Evolutionary conservation across 2,329 filamentous ascomycete genomes (phyloP).

Genomic region (Colletotrichum musae): DNA sequence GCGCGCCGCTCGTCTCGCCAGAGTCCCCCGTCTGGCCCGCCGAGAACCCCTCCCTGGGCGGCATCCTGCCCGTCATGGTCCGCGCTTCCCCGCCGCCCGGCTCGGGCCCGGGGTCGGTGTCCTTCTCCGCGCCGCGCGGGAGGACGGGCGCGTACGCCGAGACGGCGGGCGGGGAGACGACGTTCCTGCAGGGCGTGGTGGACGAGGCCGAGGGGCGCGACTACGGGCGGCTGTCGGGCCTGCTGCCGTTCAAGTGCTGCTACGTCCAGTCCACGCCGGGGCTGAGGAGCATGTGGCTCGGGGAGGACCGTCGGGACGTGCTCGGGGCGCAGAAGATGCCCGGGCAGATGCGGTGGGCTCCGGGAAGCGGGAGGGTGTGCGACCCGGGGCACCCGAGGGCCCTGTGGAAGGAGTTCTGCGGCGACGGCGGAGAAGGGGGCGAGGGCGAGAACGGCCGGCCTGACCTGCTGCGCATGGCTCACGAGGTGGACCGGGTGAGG

Average conservation of each 20-base stretch:
- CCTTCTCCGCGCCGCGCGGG: constrained; percentile 14
- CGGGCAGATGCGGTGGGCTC: constrained; percentile 48
- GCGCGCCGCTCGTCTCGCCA: constrained; percentile 47
- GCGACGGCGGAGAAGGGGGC: background rate
- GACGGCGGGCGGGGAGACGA: constrained; percentile 16
- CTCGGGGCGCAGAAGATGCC: constrained; percentile 58
- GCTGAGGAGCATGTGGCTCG: constrained; percentile 54
- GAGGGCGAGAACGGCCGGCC: constrained; percentile 22
- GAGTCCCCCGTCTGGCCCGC: constrained; percentile 41
- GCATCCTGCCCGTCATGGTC: constrained; percentile 40
- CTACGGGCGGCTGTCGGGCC: constrained; percentile 55
- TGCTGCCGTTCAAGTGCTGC: constrained; percentile 58
- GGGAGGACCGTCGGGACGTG: constrained; percentile 60
- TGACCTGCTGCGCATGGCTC: constrained; percentile 33
- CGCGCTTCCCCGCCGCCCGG: background rate
- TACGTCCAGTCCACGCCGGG: constrained; percentile 59
- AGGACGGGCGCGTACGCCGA: background rate
- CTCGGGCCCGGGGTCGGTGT: background rate
- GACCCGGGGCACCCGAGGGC: constrained; percentile 27
- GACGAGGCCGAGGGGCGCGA: constrained; percentile 37
- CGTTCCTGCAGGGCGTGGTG: constrained; percentile 11
- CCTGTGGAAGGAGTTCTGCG: constrained; percentile 18
- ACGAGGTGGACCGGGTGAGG: constrained; percentile 9
- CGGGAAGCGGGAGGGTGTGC: constrained; percentile 33
- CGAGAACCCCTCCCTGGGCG: constrained; percentile 38